Base-by-base conservation (phyloP, 2,329 filamentous ascomycete species). In the Colletotrichum lindemuthianum region DNA sequence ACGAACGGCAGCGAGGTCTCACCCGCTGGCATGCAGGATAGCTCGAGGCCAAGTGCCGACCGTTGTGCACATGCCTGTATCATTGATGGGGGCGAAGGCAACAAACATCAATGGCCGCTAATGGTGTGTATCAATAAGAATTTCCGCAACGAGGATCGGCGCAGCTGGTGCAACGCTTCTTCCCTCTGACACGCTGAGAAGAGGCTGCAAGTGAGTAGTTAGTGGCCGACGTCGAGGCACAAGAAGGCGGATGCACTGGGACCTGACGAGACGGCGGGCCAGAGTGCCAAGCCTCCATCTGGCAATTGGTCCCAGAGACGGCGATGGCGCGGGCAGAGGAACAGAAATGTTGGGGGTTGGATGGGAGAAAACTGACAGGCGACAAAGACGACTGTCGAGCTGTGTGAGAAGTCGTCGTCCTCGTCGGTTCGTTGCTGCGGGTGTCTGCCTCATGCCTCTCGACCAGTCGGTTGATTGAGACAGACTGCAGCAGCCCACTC, bases 201-300 rank as follows among this genome's bases (percentile, higher is more conserved):
- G 40, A 53, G 48, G 55, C 55, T 63, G 60, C 48, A 40, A 45
- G 11, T 15, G 41, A 24, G 51, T 24, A 24, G 41, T 10, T 24
- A 24, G 41, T 10, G 43, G 5, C 10, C 45, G 39, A 52, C 36
- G 49, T 36, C 50, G 55, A 39, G 47, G 50, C 33, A 51, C 45
- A 51, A 45, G 39, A 60, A 60, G 33, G n/a, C 34, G 61, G 45
- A 65, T 43, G 58, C 39, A 56, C 40, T 50, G 50, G 58, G 61
- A 65, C 33, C 57, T 61, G 58, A 34, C 16, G 45, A 41, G 34
- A 56, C 57, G 34, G 34, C 15, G 24, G 47, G 47, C 24, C 24
- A 24, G 24, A 24, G 24, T 24, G 24, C 24, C 24, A 24, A 24
- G 24, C 24, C 13, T 11, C 44, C 33, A 16, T 33, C 37, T 8